Percentiles rank a stretch among this genome's conserved stretches.
Conservation (phyloP, 345 rosid species). For the Stellera chamaejasme region DNA sequence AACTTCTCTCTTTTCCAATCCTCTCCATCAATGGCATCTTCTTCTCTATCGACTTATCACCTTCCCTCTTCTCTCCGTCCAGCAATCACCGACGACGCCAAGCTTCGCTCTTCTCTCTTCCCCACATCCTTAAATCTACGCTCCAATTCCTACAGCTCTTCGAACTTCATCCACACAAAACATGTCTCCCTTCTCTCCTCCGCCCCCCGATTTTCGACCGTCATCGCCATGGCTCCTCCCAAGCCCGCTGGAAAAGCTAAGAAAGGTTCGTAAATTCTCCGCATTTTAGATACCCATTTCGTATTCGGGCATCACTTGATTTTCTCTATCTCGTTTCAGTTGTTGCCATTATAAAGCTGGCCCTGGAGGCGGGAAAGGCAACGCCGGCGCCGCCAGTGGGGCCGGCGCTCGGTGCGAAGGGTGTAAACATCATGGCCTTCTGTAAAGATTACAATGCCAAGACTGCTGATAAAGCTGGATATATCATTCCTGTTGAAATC, state of each 20-base stretch:
- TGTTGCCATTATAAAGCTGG: conserved; percentile 71
- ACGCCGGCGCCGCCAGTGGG: conserved; percentile 96
- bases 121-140: conserved; percentile 34
- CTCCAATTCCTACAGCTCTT: conserved; percentile 37
- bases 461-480: conserved; percentile 95
- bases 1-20: neutral
- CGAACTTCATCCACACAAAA: conserved; percentile 36
- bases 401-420: conserved; percentile 87
- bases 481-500: conserved; percentile 90
- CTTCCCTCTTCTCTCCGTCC: conserved; percentile 21
- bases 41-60: conserved; percentile 29
- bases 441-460: conserved; percentile 97
- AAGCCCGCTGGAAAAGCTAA: conserved; percentile 80
- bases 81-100: conserved; percentile 10
- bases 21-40: conserved; percentile 40
- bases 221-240: conserved; percentile 95
- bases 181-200: conserved; percentile 41
- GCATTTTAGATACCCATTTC: conserved; percentile 6
- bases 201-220: conserved; percentile 50
- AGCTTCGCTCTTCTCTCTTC: conserved; percentile 33
- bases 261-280: conserved; percentile 42
- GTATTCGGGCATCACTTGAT: neutral
- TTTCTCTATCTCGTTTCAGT: conserved; percentile 25
- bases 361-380: conserved; percentile 94
- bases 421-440: conserved; percentile 85